phyloP scores from a whole-genome alignment of 306 rosid species.

The Cicer arietinum region DNA sequence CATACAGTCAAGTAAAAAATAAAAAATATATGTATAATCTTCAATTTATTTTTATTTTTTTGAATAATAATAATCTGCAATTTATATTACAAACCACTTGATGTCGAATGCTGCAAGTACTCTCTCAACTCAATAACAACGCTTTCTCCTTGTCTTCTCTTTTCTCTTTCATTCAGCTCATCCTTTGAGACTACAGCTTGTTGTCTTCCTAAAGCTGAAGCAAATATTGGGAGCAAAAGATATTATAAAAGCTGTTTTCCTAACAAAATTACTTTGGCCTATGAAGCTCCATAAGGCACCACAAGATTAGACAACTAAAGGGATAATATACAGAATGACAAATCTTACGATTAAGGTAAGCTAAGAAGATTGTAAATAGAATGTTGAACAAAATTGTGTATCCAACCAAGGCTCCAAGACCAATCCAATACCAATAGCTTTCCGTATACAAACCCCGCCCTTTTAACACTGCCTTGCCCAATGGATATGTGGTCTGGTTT shows the following conservation, averaged over 20 bases:
- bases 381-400: constrained; percentile 83
- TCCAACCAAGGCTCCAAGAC: constrained; percentile 94
- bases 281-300: constrained; percentile 37
- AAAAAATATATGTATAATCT: background rate
- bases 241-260: constrained; percentile 28
- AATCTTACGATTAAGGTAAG: constrained; percentile 94
- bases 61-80: background rate
- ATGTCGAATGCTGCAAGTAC: constrained; percentile 81
- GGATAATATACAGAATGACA: constrained; percentile 34
- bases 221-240: constrained; percentile 31
- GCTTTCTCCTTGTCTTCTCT: constrained; percentile 81
- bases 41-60: background rate
- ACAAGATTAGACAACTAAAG: constrained; percentile 33
- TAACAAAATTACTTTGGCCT: constrained; percentile 23
- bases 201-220: constrained; percentile 79
- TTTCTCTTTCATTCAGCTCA: constrained; percentile 86
- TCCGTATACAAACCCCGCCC: constrained; percentile 71
- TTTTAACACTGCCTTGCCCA: constrained; percentile 79
- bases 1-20: constrained; percentile 7
- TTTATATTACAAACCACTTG: constrained; percentile 66
- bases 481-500: constrained; percentile 56
- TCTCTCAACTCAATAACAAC: constrained; percentile 84
- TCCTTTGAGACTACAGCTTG: constrained; percentile 93
- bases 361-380: constrained; percentile 82
- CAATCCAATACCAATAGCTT: constrained; percentile 99